Conservation (phyloP, 2,329 filamentous ascomycete genomes). For the Aspergillus ruber region DNA sequence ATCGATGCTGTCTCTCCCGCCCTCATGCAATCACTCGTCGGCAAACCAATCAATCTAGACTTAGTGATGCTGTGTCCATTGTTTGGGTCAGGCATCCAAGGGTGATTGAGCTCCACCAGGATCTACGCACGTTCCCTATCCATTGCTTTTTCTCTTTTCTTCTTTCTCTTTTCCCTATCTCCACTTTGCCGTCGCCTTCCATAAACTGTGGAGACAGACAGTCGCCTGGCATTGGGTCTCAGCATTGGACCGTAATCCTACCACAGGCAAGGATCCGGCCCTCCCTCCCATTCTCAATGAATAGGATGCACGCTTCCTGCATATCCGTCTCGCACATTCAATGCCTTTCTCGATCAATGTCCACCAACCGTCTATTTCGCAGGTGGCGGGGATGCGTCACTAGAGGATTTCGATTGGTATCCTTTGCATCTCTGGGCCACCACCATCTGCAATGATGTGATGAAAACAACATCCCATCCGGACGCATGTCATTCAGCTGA, state of each 20-base stretch:
- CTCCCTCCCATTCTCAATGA: neutral
- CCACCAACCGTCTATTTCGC: slow-evolving; percentile 19
- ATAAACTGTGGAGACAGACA: neutral
- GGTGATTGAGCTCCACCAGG: neutral
- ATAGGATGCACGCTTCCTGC: slow-evolving; percentile 6
- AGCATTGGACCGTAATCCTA: slow-evolving; percentile 12
- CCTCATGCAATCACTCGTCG: neutral
- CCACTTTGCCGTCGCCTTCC: neutral
- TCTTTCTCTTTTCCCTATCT: neutral
- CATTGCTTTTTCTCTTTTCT: neutral
- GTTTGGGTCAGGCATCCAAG: neutral
- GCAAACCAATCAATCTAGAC: neutral
- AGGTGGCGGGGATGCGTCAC: slow-evolving; percentile 28
- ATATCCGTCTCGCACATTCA: slow-evolving; percentile 15
- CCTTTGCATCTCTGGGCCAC: slow-evolving; percentile 10
- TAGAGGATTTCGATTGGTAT: slow-evolving; percentile 26
- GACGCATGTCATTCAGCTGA: slow-evolving; percentile 36
- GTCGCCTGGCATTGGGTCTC: slow-evolving; percentile 10
- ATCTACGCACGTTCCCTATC: neutral
- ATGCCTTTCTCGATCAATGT: slow-evolving; percentile 21
- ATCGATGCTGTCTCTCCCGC: neutral
- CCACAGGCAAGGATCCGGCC: neutral
- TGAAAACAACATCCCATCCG: slow-evolving; percentile 12
- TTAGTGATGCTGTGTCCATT: neutral
- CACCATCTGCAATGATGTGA: slow-evolving; percentile 13